Evolutionary conservation across 495 filamentous ascomycete genomes (phyloP), one percentile per base, ranked within the genome.

Genomic region (Penicillium longicatenatum): DNA sequence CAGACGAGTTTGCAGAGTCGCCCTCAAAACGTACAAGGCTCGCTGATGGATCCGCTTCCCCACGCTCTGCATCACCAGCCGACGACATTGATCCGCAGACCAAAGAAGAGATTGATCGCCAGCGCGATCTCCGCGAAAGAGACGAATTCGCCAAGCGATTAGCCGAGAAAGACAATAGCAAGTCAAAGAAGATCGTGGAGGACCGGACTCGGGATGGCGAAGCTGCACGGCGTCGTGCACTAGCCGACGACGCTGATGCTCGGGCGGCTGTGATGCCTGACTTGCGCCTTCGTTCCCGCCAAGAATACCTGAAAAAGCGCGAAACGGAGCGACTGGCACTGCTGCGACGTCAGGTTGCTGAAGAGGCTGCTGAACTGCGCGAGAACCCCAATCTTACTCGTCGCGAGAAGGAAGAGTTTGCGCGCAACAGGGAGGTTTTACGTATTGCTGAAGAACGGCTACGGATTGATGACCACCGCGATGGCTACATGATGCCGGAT

Each of bases 401-500:
- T 56, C 76, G 76, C 50, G 94, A 98, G 77, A 94, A 89, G 68
- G 89, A 88, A 46, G 92, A 97, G 60, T 98, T 98, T 68, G 87
- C 88, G 2, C 88, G 91, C 54, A 98, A 98, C 65, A 81, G 90
- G 41, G 90, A 98, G 71, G 83, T 94, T 21, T 80, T 98, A 19
- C 81, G 88, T 19, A 82, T 98, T 41, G 93, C 95, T 0, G 92
- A 97, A 75, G 92, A 96, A 71, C 81, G 94, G 39, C 74, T 93
- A 29, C 82, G 84, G 24, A 94, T 98, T 57, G 93, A 97, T 69
- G 93, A 98, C 62, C 84, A 96, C 64, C 84, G 88, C 17, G 93
- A 97, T 78, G 94, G 94, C 6, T 98, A 97, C 70, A 87, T 89
- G 71, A 86, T 98, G 74, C 93, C 94, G 0, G 92, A 96, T 54